Evolutionary conservation across 345 rosid species (phyloP), one percentile per base, ranked within the genome.

Genomic region (Ailanthus altissimus): DNA sequence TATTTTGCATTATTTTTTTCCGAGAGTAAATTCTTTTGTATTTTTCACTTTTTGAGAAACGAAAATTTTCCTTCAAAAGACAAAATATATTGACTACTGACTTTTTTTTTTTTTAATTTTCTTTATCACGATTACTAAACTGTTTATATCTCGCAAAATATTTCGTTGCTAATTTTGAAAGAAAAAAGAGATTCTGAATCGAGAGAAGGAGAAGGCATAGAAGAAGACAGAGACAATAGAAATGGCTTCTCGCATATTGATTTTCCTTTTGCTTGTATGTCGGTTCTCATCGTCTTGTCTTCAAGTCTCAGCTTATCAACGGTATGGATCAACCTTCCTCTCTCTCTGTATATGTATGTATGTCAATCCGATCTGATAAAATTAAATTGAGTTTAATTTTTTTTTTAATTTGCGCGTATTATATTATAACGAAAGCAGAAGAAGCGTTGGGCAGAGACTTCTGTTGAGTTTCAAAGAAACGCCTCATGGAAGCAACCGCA

Each of bases 381-480:
- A 6, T 49, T 49, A 21, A 50, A 32, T 9, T 70, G 11, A 18
- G 9, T 4, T 74, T 47, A 49, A 47, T n/a, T 67, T n/a, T n/a
- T n/a, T n/a, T n/a, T n/a, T 26, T 18, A 63, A 47, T 57, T 54
- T 56, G 68, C 62, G 59, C 76, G 36, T 5, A 18, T 53, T 46
- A 78, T 81, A 43, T 32, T 32, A 60, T 50, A 80, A 45, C 63
- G 83, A 76, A 6, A 72, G 60, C 77, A 74, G 67, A 76, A 61
- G 18, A 18, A 67, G 67, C 38, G 45, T 81, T 2, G 87, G 85
- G 16, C 84, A 85, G n/a, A 87, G 98, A 78, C 70, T 69, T 12
- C 84, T 93, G 67, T 79, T 89, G 73, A 85, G 93, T 72, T 90
- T 88, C 82, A 93, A 83, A 85, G 98, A 93, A 80, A 87, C 82